These are phyloP conservation scores for Lactarius hengduanensis DNA, from an alignment of 768 basidiomycete genomes.

Conservation along the genomic window DNA sequence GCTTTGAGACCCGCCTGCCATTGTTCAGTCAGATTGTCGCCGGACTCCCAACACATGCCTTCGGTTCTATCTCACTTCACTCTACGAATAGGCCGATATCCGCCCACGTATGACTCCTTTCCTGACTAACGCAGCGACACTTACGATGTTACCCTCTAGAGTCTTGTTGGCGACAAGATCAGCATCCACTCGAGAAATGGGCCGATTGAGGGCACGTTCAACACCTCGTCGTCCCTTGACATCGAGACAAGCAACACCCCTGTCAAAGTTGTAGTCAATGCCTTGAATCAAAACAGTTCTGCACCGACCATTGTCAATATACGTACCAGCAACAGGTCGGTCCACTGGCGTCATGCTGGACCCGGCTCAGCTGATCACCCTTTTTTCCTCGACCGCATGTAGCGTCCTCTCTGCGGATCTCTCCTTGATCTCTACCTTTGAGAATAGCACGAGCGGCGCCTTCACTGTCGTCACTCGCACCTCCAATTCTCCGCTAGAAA, in stretches of 20 bases:
- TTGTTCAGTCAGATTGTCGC: conserved; percentile 9
- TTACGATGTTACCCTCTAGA: neutral
- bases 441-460: conserved; percentile 1
- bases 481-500: conserved; percentile 11
- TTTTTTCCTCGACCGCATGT: too few species aligned
- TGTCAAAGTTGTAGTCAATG: conserved; percentile 15
- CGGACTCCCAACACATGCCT: conserved; percentile 11
- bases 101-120: conserved; percentile 3
- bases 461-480: conserved; percentile 13
- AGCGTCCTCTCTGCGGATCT: conserved; percentile 1
- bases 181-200: conserved; percentile 6
- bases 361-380: neutral
- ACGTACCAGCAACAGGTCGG: conserved; percentile 19
- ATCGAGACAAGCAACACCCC: conserved; percentile 17
- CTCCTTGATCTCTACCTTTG: conserved; percentile 7
- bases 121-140: neutral
- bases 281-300: conserved; percentile 13
- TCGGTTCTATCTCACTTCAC: conserved; percentile 13
- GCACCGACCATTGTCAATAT: conserved; percentile 6
- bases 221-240: conserved; percentile 7
- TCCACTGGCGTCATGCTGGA: neutral
- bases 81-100: conserved; percentile 1
- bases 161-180: conserved; percentile 12
- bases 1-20: conserved; percentile 19
- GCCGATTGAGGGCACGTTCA: conserved; percentile 21